These are phyloP conservation scores for Phytopythium vexans DNA, from an alignment of 352 stramenopile genomes.

Conservation along the genomic window DNA sequence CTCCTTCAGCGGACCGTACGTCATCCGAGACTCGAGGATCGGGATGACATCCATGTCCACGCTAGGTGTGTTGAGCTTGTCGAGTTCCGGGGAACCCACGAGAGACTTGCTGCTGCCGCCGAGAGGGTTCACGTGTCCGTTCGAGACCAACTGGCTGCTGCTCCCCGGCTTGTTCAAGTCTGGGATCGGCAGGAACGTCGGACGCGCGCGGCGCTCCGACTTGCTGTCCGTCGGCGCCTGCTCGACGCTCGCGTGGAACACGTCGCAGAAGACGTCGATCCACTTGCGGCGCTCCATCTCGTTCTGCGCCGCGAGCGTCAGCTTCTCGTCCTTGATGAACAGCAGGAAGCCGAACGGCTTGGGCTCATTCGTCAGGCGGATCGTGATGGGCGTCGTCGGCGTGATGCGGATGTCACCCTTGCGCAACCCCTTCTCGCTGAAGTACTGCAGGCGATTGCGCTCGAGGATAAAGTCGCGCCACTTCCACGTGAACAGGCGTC, in stretches of 20 bases:
- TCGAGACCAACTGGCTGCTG: slow-evolving; percentile 18
- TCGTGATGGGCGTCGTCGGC: slow-evolving; percentile 65
- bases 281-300: slow-evolving; percentile 67
- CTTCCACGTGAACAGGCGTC: slow-evolving; percentile 81
- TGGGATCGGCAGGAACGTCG: slow-evolving; percentile 71
- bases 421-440: slow-evolving; percentile 67
- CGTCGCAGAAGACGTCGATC: slow-evolving; percentile 77
- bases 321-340: slow-evolving; percentile 79
- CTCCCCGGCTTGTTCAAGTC: slow-evolving; percentile 37
- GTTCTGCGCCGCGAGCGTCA: slow-evolving; percentile 70
- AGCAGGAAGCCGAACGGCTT: slow-evolving; percentile 74
- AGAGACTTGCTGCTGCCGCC: slow-evolving; percentile 12
- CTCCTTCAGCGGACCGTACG: slow-evolving; percentile 67
- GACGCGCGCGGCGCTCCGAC: slow-evolving; percentile 47
- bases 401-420: slow-evolving; percentile 70
- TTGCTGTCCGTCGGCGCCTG: slow-evolving; percentile 46
- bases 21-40: slow-evolving; percentile 62
- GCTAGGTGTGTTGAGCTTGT: slow-evolving; percentile 17
- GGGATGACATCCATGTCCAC: slow-evolving; percentile 48
- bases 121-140: slow-evolving; percentile 5
- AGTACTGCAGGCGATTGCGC: slow-evolving; percentile 67
- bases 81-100: slow-evolving; percentile 20
- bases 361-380: slow-evolving; percentile 61
- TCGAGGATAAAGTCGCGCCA: slow-evolving; percentile 81
- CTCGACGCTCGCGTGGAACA: slow-evolving; percentile 76